phyloP scores from a whole-genome alignment of 2,329 filamentous ascomycete genomes.

The Albifimbria verrucaria region DNA sequence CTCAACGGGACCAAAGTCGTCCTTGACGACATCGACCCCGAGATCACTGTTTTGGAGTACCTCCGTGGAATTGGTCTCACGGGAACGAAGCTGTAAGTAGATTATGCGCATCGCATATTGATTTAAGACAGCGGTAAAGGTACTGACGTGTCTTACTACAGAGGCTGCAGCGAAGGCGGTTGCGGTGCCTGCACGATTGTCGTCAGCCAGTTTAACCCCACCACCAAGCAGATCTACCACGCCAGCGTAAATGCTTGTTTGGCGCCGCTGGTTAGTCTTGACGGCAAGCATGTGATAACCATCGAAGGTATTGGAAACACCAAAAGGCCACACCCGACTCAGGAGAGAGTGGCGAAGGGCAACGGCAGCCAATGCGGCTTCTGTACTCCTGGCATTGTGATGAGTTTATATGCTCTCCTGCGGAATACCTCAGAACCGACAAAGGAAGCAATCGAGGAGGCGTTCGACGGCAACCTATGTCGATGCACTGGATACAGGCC shows the following conservation, averaged over 20 bases:
- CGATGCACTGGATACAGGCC: constrained; percentile 93
- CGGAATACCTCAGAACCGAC: constrained; percentile 77
- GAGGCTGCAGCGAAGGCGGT: constrained; percentile 90
- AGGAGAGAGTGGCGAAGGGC: constrained; percentile 85
- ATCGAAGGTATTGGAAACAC: constrained; percentile 93
- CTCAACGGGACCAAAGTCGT: constrained; percentile 90
- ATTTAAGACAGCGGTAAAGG: neutral
- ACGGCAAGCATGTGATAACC: constrained; percentile 97
- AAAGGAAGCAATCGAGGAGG: constrained; percentile 86
- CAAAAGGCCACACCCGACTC: constrained; percentile 80
- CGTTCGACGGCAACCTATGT: constrained; percentile 94
- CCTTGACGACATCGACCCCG: constrained; percentile 83
- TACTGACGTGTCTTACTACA: constrained; percentile 21
- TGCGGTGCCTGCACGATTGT: constrained; percentile 97
- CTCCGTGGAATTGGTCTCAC: constrained; percentile 89
- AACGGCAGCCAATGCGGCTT: constrained; percentile 94
- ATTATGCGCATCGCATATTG: neutral
- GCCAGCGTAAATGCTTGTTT: constrained; percentile 95
- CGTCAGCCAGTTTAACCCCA: constrained; percentile 88
- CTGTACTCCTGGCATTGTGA: constrained; percentile 96
- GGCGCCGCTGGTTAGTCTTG: constrained; percentile 85
- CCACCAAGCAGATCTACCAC: constrained; percentile 90
- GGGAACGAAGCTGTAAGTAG: constrained; percentile 76
- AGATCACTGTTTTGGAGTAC: constrained; percentile 89
- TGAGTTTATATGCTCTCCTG: constrained; percentile 92